Evolutionary conservation across 208 protist species (phyloP), one percentile per base, ranked within the genome.

Genomic region (Acanthamoeba culbertsoni): DNA sequence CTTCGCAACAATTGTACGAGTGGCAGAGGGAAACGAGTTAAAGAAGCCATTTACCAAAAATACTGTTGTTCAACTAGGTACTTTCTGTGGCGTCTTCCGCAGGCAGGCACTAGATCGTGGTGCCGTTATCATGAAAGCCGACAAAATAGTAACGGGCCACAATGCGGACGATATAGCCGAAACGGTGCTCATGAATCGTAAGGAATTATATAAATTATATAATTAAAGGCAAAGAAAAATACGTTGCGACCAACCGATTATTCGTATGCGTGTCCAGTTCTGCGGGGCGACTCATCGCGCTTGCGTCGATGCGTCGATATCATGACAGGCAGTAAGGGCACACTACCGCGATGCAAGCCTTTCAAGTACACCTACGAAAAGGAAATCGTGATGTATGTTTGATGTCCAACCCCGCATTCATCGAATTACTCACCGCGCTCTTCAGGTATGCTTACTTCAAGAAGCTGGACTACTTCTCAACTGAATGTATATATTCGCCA

Each of bases 111-210:
- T 99, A 0, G 98, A 99, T 93, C 95, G 98, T 26, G 99, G 98
- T 6, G 98, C 98, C 7, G 95, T 93, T 8, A 88, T 98, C 28
- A 77, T 96, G 43, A 95, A 96, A 4, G 98, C 97, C 3, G 97
- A 98, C 86, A 98, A 98, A 71, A 98, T 99, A 62, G 99, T 98
- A 0, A 99, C 98, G 2, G 99, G 99, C 18, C 99, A 99, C 95
- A 99, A 99, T 96, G 99, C 99, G 2, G 99, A 99, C 93, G 99
- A 99, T 94, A 96, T 98, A 51, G 99, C 99, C 37, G 99, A 99
- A 93, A 99, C 99, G 48, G 97, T 99, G 68, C 95, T 99, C 18
- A 99, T 99, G 98, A 99, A 99, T 93, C 92, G 95, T 96, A 82
- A 26, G 65, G 55, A 12, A 14, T 23, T 12, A n/a, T 26, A 10